Evolutionary conservation across 129 eudicot genomes (phyloP), one percentile per base, ranked within the genome.

Genomic region (Flaveria linearis): DNA sequence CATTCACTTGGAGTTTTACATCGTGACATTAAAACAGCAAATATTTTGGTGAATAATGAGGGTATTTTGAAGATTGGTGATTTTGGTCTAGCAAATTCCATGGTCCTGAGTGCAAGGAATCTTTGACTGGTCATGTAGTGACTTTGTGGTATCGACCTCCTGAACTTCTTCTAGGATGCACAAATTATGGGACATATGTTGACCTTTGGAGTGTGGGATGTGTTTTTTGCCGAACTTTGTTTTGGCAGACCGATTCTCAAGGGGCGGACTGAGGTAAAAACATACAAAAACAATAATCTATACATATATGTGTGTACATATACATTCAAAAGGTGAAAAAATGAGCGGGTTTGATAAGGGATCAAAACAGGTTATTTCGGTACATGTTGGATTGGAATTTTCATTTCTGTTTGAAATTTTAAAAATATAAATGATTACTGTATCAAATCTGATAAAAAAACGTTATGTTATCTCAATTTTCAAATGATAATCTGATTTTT

Each of bases 91-190:
- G 97, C 97, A 11, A 89, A 65, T 85, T 75, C 46, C 56, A 76
- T 50, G 20, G 72, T 36, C 53, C 82, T 15, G 86, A 68, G 78
- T 82, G 76, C 46, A 76, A 25, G 55, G 84, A 87, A 52, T 75
- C 89, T 0, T 81, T 92, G 81, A 92, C 97, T 17, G 86, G 91
- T 70, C 96, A 91, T 36, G 97, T 92, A 7, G 96, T 92, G 80
- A 92, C 97, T 39, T 85, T 92, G 55, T 92, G 97, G 97, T 92
- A 92, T 87, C 89, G 97, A 7, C 97, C 97, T 63, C 97, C 97
- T 16, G 97, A 92, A 73, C 96, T 92, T 64, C 84, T 92, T 49
- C 46, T 92, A 73, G 97, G 97, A 46, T 87, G 96, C 5, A 92
- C 93, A 22, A 81, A 76, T 58, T 92, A 92, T 43, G 91, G 86